Evolutionary conservation across 768 basidiomycete genomes (phyloP), one percentile per base, ranked within the genome.

Genomic region (Auricularia cornea): DNA sequence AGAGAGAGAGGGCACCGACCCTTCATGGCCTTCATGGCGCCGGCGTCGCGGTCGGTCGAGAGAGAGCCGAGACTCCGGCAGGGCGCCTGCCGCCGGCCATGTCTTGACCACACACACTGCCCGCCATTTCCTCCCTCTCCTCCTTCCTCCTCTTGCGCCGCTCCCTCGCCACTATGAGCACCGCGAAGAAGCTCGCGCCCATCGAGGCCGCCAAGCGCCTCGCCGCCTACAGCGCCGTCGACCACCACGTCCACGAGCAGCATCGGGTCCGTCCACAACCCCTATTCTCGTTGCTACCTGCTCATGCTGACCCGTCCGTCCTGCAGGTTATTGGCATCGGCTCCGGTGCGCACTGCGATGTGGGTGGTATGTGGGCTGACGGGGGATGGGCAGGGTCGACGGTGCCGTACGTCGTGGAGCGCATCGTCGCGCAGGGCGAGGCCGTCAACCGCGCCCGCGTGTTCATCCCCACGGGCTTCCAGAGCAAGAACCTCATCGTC

Each of bases 401-500:
- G 1, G 94, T 98, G 1, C 93, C 94, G 3, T 99, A 96, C 70
- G 94, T 98, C 60, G 94, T 99, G 28, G 94, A 99, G 68, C 83
- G 94, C 60, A 95, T 99, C 63, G 82, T 93, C 12, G 82, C 88
- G 65, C 94, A 97, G 73, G 94, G 93, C 2, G 65, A 70, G 16
- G 84, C 83, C 35, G 77, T 82, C 14, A 99, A 99, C 79, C 82
- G 81, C 70, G 80, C 83, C 26, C 85, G 96, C 29, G 83, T 95
- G 5, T 97, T 97, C 74, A 84, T 97, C 62, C 94, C 94, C 3
- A 96, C 93, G 77, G 92, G 95, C 26, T 98, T 98, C 76, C 97
- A 99, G 76, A 94, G 92, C 18, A 96, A 94, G 72, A 87, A 97
- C 71, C 85, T 99, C 64, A 98, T 99, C 71, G 86, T 98, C 61